A percentile compares a stretch with the other conserved stretches of the same genome.
Evolutionary conservation across 2,329 filamentous ascomycete genomes (phyloP).

Genomic region (Penicillium sp.): DNA sequence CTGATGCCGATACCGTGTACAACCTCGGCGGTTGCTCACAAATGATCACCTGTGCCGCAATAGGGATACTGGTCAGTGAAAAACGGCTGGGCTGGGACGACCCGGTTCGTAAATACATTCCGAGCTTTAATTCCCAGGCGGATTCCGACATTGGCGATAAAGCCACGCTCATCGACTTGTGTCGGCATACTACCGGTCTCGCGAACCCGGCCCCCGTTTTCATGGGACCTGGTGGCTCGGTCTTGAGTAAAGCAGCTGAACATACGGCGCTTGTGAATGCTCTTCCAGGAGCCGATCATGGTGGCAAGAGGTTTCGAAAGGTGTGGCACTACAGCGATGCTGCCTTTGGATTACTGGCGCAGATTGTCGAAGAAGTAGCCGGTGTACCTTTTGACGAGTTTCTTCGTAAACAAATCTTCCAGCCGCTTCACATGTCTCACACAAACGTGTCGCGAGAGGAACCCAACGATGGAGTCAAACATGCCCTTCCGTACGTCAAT

Average conservation of each 20-base stretch:
- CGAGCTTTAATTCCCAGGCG: neutral
- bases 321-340: neutral
- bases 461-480: neutral
- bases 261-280: neutral
- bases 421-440: neutral
- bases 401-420: neutral
- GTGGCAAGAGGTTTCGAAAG: neutral
- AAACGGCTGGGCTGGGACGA: neutral
- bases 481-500: neutral
- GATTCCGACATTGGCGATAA: neutral
- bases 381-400: neutral
- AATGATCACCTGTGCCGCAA: conserved; percentile 1
- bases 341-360: neutral
- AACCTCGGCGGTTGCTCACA: neutral
- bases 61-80: neutral
- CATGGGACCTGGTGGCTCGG: neutral
- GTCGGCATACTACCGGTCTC: neutral
- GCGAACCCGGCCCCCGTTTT: neutral
- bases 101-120: neutral
- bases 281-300: neutral
- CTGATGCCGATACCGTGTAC: neutral
- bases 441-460: neutral
- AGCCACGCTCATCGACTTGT: neutral
- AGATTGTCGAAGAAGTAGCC: neutral
- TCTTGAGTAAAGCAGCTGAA: neutral